Percentiles rank a stretch among this genome's conserved stretches.
Conservation (phyloP, 192 early-diverging fungal genomes). For the Podila horticola region DNA sequence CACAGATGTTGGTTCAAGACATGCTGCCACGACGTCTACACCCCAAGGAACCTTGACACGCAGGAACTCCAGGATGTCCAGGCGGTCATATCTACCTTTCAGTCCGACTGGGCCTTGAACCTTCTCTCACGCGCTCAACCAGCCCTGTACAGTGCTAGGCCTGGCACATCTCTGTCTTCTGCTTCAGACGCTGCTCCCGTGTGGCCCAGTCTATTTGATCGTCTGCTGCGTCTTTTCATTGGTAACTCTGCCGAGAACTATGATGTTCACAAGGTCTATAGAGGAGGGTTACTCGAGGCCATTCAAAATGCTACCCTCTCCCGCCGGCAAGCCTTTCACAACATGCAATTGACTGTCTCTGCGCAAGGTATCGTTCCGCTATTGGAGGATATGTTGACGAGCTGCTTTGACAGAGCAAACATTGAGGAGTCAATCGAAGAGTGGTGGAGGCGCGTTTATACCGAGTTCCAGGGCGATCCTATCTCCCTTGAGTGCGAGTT, state of each 20-base stretch:
- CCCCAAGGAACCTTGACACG: background rate
- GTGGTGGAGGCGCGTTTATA: constrained; percentile 9
- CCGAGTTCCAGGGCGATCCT: background rate
- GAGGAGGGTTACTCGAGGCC: background rate
- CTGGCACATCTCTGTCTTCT: background rate
- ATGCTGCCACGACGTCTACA: constrained; percentile 11
- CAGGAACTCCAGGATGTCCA: constrained; percentile 14
- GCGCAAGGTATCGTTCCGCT: background rate
- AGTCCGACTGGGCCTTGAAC: constrained; percentile 7
- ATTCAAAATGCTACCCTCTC: constrained; percentile 10
- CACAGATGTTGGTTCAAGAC: constrained; percentile 18
- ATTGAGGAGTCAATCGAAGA: constrained; percentile 14
- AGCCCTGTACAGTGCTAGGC: background rate
- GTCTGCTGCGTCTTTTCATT: constrained; percentile 10
- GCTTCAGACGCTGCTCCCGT: background rate
- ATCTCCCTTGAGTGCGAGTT: constrained; percentile 30
- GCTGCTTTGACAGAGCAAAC: constrained; percentile 17
- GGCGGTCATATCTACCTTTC: constrained; percentile 3
- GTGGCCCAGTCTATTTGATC: background rate
- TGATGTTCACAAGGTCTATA: constrained; percentile 21
- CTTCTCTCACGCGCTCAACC: background rate
- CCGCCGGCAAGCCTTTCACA: background rate
- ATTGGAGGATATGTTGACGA: constrained; percentile 11
- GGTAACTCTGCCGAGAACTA: constrained; percentile 17
- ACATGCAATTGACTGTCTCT: constrained; percentile 6